These are phyloP conservation scores for Fusarium albidum DNA, from an alignment of 2,329 filamentous ascomycete genomes.

Conservation along the genomic window DNA sequence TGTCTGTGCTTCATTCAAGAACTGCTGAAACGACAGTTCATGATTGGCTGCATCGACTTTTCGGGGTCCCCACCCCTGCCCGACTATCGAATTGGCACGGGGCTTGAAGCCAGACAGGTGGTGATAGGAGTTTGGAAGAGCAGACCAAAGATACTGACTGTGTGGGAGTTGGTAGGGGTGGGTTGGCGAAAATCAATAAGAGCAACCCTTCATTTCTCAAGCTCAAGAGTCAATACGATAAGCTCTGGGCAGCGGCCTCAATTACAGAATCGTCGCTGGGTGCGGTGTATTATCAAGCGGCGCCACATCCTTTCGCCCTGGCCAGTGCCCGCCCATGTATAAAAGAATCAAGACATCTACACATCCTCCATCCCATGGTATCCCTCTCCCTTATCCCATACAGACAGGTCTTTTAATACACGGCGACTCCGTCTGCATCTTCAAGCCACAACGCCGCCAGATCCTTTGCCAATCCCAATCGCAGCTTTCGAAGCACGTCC, in stretches of 20 bases:
- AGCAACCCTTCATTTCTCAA: too few species aligned
- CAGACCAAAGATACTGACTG: too few species aligned
- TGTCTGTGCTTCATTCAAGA: too few species aligned
- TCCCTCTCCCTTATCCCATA: slow-evolving; percentile 20
- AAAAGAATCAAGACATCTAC: slow-evolving; percentile 18
- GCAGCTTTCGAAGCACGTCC: slow-evolving; percentile 76
- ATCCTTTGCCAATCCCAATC: slow-evolving; percentile 78
- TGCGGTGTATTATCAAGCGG: slow-evolving; percentile 32
- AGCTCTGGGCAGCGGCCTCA: neutral
- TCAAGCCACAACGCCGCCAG: slow-evolving; percentile 74
- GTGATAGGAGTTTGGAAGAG: too few species aligned
- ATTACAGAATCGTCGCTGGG: neutral
- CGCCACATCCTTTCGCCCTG: slow-evolving; percentile 20
- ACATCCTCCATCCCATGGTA: slow-evolving; percentile 8
- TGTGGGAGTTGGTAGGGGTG: too few species aligned
- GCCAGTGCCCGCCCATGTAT: slow-evolving; percentile 11
- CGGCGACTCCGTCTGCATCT: slow-evolving; percentile 66
- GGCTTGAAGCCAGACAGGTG: too few species aligned
- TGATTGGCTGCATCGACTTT: too few species aligned
- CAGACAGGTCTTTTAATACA: slow-evolving; percentile 44
- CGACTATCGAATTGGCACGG: too few species aligned
- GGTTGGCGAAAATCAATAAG: too few species aligned
- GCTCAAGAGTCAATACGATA: too few species aligned
- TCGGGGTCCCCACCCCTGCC: too few species aligned
- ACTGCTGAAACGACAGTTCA: too few species aligned